These are phyloP conservation scores for Filosporella fistucella DNA, from an alignment of 495 filamentous ascomycete species.

Conservation along the genomic window DNA sequence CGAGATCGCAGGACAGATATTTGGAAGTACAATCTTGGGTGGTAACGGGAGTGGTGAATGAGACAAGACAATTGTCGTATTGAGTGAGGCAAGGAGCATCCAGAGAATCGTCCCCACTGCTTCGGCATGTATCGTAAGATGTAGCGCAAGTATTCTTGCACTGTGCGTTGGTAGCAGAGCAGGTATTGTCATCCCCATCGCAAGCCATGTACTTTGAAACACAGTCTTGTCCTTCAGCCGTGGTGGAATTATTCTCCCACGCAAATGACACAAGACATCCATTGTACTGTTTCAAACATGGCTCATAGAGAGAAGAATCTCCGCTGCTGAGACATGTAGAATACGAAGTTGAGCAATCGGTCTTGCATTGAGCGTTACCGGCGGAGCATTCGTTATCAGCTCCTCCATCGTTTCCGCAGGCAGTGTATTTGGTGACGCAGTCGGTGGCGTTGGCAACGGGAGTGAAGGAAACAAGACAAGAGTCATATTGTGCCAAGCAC, in stretches of 20 bases:
- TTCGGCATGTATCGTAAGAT: conserved; percentile 2
- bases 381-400: conserved; percentile 8
- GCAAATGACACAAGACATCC: conserved; percentile 4
- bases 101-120: conserved; percentile 1
- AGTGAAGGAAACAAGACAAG: conserved; percentile 4
- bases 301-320: not conserved
- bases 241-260: not conserved
- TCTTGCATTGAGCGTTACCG: conserved; percentile 3
- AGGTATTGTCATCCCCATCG: conserved; percentile 4
- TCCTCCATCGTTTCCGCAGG: conserved; percentile 3
- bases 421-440: conserved; percentile 4
- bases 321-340: conserved; percentile 1
- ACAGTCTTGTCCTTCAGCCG: too few relatives aligned
- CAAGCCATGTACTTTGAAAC: conserved; percentile 4
- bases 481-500: conserved; percentile 1
- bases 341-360: conserved; percentile 5
- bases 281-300: conserved; percentile 2
- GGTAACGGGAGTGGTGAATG: not conserved
- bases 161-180: conserved; percentile 1
- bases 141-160: conserved; percentile 10
- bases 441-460: not conserved
- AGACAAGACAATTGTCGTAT: conserved; percentile 2
- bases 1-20: conserved; percentile 1
- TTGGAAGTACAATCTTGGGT: conserved; percentile 2
- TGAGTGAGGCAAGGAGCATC: not conserved